Base-by-base conservation (phyloP, 257 asterid genomes). In the Fraxinus americana region DNA sequence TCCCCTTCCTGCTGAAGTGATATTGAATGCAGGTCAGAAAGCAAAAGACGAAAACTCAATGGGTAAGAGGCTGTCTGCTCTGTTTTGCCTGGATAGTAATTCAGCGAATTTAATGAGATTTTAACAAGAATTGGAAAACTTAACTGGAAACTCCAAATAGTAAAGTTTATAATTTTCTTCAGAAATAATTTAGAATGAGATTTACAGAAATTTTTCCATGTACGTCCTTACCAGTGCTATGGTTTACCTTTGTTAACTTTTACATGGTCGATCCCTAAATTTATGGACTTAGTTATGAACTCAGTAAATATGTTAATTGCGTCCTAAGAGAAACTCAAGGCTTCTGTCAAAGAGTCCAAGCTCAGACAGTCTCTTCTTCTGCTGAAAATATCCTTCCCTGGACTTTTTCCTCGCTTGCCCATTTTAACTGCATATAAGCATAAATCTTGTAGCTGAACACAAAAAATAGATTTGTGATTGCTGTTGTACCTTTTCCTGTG, bases 21-120 rank as follows among this genome's bases (percentile, higher is more conserved):
- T 95, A 77, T 74, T 95, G 85, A 90, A 92, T 50, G 94, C 96
- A 16, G 98, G 97, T 48, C 85, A 80, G 70, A 93, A 83, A 81
- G 97, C 93, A 73, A 95, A 87, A 80, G 85, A 87, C 34, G 90
- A 89, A 13, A 82, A 78, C 39, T 74, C 85, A 41, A 27, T 78
- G 35, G 72, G 99, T 95, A 85, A 85, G 73, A 77, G 45, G 25
- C 59, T 72, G 19, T 72, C 39, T 73, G 65, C 70, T 73, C 25
- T 30, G 30, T 66, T 43, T 71, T 57, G 67, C 36, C 43, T 67
- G 59, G 50, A 50, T 74, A 38, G 7, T 35, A 71, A 54, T 59
- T 70, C 27, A 78, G 69, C 75, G 41, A 57, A 71, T 7, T 14
- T 11, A 50, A 73, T 39, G 32, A 19, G 17, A 11, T 57, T 57